A percentile compares a stretch with the other conserved stretches of the same genome.
Evolutionary conservation across 331 rosid genomes (phyloP).

Genomic region (Prunus yedoensis): DNA sequence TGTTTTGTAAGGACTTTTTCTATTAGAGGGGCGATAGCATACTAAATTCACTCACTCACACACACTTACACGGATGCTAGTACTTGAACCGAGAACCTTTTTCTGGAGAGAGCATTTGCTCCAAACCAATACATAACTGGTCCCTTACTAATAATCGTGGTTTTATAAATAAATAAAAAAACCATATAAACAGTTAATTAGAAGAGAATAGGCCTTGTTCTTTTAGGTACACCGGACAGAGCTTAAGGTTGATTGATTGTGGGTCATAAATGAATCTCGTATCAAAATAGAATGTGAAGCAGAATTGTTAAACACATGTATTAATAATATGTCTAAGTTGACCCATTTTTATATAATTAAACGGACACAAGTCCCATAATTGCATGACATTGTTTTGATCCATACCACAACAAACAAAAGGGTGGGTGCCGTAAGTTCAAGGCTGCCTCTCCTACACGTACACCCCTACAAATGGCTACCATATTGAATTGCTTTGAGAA

Average conservation of each 20-base stretch:
- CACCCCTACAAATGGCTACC: not conserved
- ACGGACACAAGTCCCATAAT: not conserved
- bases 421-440: not conserved
- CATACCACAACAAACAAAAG: constrained; percentile 8
- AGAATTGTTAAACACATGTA: not conserved
- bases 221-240: not conserved
- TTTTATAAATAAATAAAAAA: no score
- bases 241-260: not conserved
- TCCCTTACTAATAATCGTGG: no score
- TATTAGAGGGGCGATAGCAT: rapidly evolving
- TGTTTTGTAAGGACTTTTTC: not conserved
- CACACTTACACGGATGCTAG: no score
- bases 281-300: not conserved
- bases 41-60: no score
- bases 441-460: not conserved
- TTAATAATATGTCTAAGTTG: not conserved
- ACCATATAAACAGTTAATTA: not conserved
- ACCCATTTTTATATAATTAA: not conserved
- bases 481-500: not conserved
- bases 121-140: no score
- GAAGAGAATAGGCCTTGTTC: not conserved
- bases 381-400: not conserved
- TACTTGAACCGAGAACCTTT: no score
- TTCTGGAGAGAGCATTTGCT: rapidly evolving
- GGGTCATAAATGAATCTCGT: not conserved